Base-by-base conservation (phyloP, 2,329 filamentous ascomycete genomes). In the Colletotrichum liriopes region DNA sequence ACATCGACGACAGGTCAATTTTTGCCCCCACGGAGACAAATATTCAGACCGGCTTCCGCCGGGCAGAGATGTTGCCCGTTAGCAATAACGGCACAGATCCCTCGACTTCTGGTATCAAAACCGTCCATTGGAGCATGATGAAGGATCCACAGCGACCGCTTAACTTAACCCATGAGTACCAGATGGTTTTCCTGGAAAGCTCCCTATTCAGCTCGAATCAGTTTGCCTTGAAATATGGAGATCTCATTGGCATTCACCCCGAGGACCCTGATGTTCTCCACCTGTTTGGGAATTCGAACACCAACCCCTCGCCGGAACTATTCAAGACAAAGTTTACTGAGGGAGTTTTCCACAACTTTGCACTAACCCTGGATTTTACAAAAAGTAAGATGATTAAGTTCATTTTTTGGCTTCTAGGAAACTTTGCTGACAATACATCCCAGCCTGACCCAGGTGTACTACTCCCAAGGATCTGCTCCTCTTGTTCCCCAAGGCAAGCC, bases 321-420 rank as follows among this genome's bases (percentile, higher is more conserved):
- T 91, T 86, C 78, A 84, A 81, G 20, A 84, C 85, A 0, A 82
- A 84, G 2, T 90, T 90, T 65, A 81, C 84, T 18, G 78, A 81
- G 39, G 83, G 79, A 18, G 81, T 84, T 16, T 90, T 89, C 84
- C 88, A 91, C 78, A 92, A 92, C 82, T 92, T 91, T 83, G 90
- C 86, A 3, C 68, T 91, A 39, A 87, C 84, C 12, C 80, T 91
- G 23, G 86, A 92, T 78, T 92, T 89, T 78, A 81, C 81, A 52
- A 82, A 86, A 87, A 88, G 88, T 89, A 80, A 55, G 86, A 79
- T 49, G 51, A 32, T 32, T 59, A 9, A 20, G 29, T 3, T 16
- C 41, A 14, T 7, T 1, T 8, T 1, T 14, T 3, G 6, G 2
- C 2, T 1, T 6, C 6, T 2, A 7, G 23, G 23, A 18, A 18